Conservation (phyloP, 2,329 filamentous ascomycete species). For the Dryadomyces quercus-mongolicae region DNA sequence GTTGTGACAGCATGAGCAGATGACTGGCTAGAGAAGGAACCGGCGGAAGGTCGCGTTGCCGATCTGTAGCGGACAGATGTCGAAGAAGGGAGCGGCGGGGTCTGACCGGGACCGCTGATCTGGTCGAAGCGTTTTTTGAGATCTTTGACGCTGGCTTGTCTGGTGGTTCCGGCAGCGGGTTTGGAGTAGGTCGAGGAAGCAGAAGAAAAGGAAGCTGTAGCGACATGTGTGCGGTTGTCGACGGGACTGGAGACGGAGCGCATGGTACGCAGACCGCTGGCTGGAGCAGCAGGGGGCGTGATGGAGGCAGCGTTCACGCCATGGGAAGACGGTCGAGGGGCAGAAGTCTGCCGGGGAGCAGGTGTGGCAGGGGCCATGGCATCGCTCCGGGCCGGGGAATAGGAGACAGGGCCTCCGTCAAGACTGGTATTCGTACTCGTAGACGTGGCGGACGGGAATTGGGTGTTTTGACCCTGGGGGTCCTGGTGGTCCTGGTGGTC, state of each 20-base stretch:
- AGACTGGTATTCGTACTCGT: not conserved
- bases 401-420: not conserved
- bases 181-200: constrained; percentile 12
- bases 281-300: constrained; percentile 23
- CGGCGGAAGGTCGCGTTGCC: not conserved
- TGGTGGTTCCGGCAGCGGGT: constrained; percentile 16
- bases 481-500: too few species aligned
- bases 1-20: not conserved
- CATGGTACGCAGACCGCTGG: constrained; percentile 28
- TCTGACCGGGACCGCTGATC: constrained; percentile 19
- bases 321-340: constrained; percentile 36
- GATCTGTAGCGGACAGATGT: not conserved
- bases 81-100: not conserved
- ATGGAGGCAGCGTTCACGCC: constrained; percentile 27
- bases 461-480: not conserved
- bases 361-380: constrained; percentile 27
- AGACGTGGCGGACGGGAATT: not conserved
- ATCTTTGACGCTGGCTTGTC: constrained; percentile 64
- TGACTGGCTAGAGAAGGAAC: not conserved
- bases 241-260: constrained; percentile 47
- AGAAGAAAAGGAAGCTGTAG: constrained; percentile 17
- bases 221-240: constrained; percentile 18
- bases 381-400: constrained; percentile 15
- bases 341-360: constrained; percentile 27
- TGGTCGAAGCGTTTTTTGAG: constrained; percentile 70